Conservation (phyloP, 179 eudicot genomes). For the Carnegiea gigantea region DNA sequence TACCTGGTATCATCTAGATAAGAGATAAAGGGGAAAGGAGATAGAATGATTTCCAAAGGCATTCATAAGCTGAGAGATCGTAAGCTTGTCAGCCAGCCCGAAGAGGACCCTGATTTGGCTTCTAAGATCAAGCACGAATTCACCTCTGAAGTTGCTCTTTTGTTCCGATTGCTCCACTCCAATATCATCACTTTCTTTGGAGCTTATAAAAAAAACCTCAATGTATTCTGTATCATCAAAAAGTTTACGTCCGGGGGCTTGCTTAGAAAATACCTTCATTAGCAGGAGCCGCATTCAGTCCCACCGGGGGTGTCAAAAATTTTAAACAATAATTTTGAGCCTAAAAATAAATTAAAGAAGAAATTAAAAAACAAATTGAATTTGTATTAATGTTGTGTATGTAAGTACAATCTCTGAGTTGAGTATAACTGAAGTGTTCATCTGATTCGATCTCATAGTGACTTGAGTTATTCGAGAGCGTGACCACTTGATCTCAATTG, state of each 20-base stretch:
- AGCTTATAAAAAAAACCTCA: too few species aligned
- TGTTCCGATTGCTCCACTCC: slow-evolving; percentile 73
- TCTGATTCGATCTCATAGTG: too few species aligned
- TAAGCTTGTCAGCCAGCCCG: slow-evolving; percentile 93
- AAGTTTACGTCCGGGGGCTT: slow-evolving; percentile 81
- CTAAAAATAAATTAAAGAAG: too few species aligned
- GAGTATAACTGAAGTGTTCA: too few species aligned
- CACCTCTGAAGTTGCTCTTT: slow-evolving; percentile 75
- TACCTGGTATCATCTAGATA: slow-evolving; percentile 82
- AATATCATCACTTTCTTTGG: slow-evolving; percentile 57
- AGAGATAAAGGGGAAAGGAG: slow-evolving; percentile 76
- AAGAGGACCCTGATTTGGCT: slow-evolving; percentile 81
- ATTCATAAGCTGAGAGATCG: slow-evolving; percentile 89
- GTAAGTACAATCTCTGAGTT: too few species aligned
- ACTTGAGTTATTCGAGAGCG: too few species aligned
- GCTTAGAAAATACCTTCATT: slow-evolving; percentile 82
- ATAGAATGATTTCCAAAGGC: slow-evolving; percentile 90
- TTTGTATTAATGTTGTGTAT: too few species aligned
- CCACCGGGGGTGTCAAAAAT: slow-evolving; percentile 22
- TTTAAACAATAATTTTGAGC: too few species aligned
- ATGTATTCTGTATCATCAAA: too few species aligned
- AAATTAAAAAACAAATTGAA: too few species aligned
- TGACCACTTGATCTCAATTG: too few species aligned
- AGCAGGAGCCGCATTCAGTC: slow-evolving; percentile 84
- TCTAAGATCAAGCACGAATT: slow-evolving; percentile 68